phyloP scores from a whole-genome alignment of 495 filamentous ascomycete genomes.

The Penicillium lividum region DNA sequence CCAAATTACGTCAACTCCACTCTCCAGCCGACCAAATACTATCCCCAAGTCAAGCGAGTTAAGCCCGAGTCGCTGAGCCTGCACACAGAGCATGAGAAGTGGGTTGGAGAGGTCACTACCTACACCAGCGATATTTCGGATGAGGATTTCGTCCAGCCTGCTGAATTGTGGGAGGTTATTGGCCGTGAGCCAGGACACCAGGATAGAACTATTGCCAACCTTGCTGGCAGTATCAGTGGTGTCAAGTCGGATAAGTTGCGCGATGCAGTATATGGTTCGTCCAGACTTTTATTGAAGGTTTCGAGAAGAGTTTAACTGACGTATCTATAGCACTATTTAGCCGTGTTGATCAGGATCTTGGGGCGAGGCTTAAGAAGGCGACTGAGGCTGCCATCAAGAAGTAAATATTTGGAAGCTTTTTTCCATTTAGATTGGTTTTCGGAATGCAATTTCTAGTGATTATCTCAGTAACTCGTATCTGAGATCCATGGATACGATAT shows the following conservation, averaged over 20 bases:
- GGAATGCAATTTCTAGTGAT: too few species aligned
- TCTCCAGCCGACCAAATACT: conserved; percentile 21
- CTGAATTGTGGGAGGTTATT: conserved; percentile 49
- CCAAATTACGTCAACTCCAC: conserved; percentile 57
- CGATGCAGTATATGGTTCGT: conserved; percentile 30
- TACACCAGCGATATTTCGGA: conserved; percentile 28
- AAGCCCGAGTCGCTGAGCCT: conserved; percentile 11
- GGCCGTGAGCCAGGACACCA: conserved; percentile 58
- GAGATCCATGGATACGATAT: too few species aligned
- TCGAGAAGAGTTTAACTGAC: too few species aligned
- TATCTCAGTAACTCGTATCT: too few species aligned
- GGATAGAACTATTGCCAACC: conserved; percentile 60
- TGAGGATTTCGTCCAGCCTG: conserved; percentile 25
- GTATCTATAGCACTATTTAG: background rate
- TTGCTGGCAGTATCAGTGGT: conserved; percentile 38
- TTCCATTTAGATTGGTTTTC: too few species aligned
- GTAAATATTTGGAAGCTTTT: conserved; percentile 3
- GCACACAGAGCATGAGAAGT: conserved; percentile 55
- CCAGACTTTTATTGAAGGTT: too few species aligned
- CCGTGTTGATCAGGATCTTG: background rate
- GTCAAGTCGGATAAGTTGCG: conserved; percentile 25
- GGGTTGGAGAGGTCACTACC: conserved; percentile 44
- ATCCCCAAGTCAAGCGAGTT: conserved; percentile 18
- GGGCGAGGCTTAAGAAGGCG: background rate
- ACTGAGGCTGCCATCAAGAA: background rate